Evolutionary conservation across 2,329 filamentous ascomycete genomes (phyloP), one percentile per base, ranked within the genome.

Genomic region (Hirsutella minnesotensis): DNA sequence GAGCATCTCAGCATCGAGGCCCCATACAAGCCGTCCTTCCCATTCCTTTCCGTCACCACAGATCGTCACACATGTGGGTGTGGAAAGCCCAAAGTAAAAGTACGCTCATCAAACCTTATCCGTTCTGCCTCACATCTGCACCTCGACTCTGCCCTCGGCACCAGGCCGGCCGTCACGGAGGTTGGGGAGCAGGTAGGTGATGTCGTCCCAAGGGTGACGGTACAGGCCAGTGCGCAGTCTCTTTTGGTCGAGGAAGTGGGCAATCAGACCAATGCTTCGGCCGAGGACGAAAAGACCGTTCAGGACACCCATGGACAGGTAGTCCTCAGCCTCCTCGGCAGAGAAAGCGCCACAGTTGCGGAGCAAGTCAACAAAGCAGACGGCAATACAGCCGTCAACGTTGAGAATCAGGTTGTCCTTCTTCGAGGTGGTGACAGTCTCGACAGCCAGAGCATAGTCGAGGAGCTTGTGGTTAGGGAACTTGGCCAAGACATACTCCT

Each of bases 381-480:
- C 92, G 53, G 92, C 92, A 60, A 98, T 85, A 66, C 87, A 95
- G 58, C 92, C 92, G 63, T 96, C 92, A 46, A 98, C 92, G 76
- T 98, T 98, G 60, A 98, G 82, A 58, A 98, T 98, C 55, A 98
- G 80, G 77, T 96, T 98, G 73, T 98, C 92, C 79, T 98, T 98
- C 86, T 98, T 98, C 52, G 88, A 95, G 40, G 92, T 98, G 44
- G 92, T 98, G 51, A 98, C 92, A 10, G 85, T 86, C 79, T 98
- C 92, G 54, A 98, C 92, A 38, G 92, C 92, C 61, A 98, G 80
- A 53, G 92, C 92, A 67, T 95, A 98, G 73, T 98, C 92, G 64
- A 98, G 87, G 63, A 96, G 81, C 79, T 96, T 96, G 78, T 86
- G 87, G 72, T 72, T 89, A 56, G 92, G 88, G 83, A 98, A 98